phyloP scores from a whole-genome alignment of 2,329 filamentous ascomycete species.

The Epichloe gansuensis region DNA sequence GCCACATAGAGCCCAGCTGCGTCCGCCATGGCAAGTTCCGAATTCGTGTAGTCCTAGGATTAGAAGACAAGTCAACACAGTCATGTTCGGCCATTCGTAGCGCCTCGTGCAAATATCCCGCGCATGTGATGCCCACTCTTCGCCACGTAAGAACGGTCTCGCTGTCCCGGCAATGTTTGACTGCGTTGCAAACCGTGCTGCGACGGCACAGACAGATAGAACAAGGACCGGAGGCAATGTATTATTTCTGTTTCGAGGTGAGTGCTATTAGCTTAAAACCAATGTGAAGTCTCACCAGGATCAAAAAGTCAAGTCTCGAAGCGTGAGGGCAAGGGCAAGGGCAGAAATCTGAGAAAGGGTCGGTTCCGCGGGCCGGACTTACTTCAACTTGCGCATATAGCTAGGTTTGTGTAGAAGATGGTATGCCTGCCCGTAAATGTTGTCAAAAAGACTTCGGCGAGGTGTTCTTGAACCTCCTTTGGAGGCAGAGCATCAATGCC shows the following conservation, averaged over 20 bases:
- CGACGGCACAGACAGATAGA: conserved; percentile 87
- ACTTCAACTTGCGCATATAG: conserved; percentile 80
- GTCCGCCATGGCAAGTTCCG: conserved; percentile 88
- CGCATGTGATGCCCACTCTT: conserved; percentile 82
- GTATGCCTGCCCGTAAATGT: conserved; percentile 90
- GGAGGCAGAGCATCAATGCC: conserved; percentile 73
- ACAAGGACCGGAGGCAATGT: conserved; percentile 80
- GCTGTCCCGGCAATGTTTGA: conserved; percentile 65
- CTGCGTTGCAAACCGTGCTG: conserved; percentile 89
- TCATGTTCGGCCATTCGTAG: conserved; percentile 93
- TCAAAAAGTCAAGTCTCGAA: neutral
- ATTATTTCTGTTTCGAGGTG: conserved; percentile 18
- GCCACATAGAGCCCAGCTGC: conserved; percentile 91
- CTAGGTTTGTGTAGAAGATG: conserved; percentile 92
- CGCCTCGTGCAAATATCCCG: conserved; percentile 74
- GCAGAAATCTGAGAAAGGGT: neutral
- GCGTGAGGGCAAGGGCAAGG: too few relatives aligned
- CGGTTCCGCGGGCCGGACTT: conserved; percentile 17
- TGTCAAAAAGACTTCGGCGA: conserved; percentile 95
- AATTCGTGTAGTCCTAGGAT: conserved; percentile 90
- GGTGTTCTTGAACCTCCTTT: conserved; percentile 81
- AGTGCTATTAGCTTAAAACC: conserved; percentile 5
- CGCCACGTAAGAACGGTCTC: conserved; percentile 69
- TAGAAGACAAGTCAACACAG: conserved; percentile 81
- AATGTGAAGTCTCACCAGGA: neutral